Conservation (phyloP, 2,329 filamentous ascomycete species). For the Colletotrichum gigasporum region DNA sequence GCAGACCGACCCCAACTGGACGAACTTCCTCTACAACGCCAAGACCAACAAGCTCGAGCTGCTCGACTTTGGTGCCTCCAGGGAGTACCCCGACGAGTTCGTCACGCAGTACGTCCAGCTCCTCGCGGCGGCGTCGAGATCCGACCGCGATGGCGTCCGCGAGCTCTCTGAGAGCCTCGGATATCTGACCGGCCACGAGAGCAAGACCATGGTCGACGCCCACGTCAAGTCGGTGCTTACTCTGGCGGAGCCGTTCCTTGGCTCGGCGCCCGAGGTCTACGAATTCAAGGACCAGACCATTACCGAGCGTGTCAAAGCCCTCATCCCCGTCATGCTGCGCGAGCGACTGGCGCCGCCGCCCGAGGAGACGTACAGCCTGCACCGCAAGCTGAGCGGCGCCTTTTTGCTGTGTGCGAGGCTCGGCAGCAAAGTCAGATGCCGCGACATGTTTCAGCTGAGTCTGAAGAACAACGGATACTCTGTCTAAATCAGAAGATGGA, state of each 20-base stretch:
- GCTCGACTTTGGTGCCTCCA: constrained; percentile 92
- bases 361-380: constrained; percentile 96
- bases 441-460: constrained; percentile 77
- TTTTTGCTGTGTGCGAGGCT: constrained; percentile 91
- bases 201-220: constrained; percentile 85
- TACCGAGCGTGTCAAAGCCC: constrained; percentile 85
- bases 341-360: constrained; percentile 91
- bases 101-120: constrained; percentile 82
- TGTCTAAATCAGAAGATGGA: background rate
- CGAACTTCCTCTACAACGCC: constrained; percentile 93
- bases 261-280: constrained; percentile 81
- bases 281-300: constrained; percentile 96
- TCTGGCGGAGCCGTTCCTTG: constrained; percentile 89
- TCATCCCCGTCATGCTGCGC: constrained; percentile 93
- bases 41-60: constrained; percentile 79
- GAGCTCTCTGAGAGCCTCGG: constrained; percentile 80
- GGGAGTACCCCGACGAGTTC: constrained; percentile 85
- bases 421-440: constrained; percentile 83
- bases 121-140: constrained; percentile 79
- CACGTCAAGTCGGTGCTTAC: constrained; percentile 90
- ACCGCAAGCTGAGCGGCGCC: constrained; percentile 93
- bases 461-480: constrained; percentile 46
- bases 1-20: constrained; percentile 99
- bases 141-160: constrained; percentile 71
- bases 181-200: constrained; percentile 93